phyloP scores from a whole-genome alignment of 495 filamentous ascomycete genomes.

The Neurospora sp. region DNA sequence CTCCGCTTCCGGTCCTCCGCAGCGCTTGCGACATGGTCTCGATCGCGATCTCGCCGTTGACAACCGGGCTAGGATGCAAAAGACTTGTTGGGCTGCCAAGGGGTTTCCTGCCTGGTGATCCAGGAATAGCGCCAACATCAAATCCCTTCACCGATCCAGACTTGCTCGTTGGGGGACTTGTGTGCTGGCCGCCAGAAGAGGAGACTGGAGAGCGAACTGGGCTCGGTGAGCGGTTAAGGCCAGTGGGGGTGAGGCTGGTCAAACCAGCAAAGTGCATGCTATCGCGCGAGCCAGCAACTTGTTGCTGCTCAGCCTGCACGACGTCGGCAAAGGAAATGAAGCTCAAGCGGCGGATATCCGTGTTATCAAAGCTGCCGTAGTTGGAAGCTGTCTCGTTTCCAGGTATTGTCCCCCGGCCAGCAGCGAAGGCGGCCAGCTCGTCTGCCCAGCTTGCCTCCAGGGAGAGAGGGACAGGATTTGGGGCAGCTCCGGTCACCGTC shows the following conservation, averaged over 20 bases:
- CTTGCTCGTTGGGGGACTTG: constrained; percentile 60
- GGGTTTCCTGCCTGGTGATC: constrained; percentile 42
- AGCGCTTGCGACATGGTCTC: constrained; percentile 89
- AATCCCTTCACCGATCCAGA: constrained; percentile 54
- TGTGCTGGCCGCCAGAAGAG: constrained; percentile 44
- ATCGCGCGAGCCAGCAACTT: constrained; percentile 41
- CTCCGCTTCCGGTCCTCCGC: constrained; percentile 70
- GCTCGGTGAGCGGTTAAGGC: constrained; percentile 58
- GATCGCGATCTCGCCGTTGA: constrained; percentile 63
- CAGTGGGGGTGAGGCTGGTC: constrained; percentile 29
- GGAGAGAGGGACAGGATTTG: constrained; percentile 8
- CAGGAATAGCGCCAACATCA: constrained; percentile 30
- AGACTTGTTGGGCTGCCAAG: constrained; percentile 38
- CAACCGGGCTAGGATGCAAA: constrained; percentile 15
- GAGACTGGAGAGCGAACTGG: constrained; percentile 63
- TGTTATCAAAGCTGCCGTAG: constrained; percentile 61
- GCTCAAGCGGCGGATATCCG: constrained; percentile 71
- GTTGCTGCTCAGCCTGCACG: constrained; percentile 74
- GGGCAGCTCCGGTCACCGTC: constrained; percentile 43
- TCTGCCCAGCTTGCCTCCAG: constrained; percentile 40
- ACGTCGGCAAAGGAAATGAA: constrained; percentile 95
- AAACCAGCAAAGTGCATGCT: constrained; percentile 49
- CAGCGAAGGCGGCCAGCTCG: constrained; percentile 43
- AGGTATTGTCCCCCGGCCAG: constrained; percentile 16
- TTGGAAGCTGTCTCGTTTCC: constrained; percentile 51